Evolutionary conservation across 1,284 basidiomycete genomes (phyloP), one percentile per base, ranked within the genome.

Genomic region (Tilletia setariae): DNA sequence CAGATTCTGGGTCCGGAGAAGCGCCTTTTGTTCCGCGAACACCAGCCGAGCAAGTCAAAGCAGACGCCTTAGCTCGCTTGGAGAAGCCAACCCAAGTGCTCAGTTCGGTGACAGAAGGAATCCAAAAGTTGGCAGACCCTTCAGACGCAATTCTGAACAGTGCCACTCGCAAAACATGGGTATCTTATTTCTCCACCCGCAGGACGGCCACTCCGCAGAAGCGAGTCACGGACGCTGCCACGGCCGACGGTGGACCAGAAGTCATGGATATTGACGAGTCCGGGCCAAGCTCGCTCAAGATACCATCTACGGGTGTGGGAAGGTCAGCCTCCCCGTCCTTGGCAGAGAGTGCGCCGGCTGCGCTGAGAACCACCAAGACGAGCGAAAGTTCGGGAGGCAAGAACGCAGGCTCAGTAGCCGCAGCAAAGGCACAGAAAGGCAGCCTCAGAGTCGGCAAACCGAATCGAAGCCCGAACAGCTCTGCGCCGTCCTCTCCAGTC

Each of bases 21-120:
- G 51, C 21, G 23, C 15, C 40, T 11, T 23, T 46, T 16, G 9
- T 43, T 15, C 32, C 69, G 6, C 40, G 47, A 28, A 79, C 76
- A 13, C 78, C 78, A 3, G 78, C 78, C 2, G 76, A 79, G 67
- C 75, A 79, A 56, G 75, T 78, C 72, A 79, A 78, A 67, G 76
- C 75, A 6, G 76, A 76, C 40, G 78, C 78, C 0, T 70, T 79
- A 21, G 73, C 78, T 1, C 43, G 76, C 11, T 59, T 64, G 28
- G 73, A 76, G 23, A 51, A 40, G 21, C 8, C 49, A 0, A 13
- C 65, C 3, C 7, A 35, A 6, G 43, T 23, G 66, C 13, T 62
- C 69, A 11, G 56, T 67, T 9, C 53, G 66, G 19, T 61, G 25
- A 61, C 28, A 25, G 56, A 19, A 4, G 28, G 56, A 6, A 32